Evolutionary conservation across 176 grass and related monocot genomes (phyloP).

Genomic region (Elymus sibiricus): DNA sequence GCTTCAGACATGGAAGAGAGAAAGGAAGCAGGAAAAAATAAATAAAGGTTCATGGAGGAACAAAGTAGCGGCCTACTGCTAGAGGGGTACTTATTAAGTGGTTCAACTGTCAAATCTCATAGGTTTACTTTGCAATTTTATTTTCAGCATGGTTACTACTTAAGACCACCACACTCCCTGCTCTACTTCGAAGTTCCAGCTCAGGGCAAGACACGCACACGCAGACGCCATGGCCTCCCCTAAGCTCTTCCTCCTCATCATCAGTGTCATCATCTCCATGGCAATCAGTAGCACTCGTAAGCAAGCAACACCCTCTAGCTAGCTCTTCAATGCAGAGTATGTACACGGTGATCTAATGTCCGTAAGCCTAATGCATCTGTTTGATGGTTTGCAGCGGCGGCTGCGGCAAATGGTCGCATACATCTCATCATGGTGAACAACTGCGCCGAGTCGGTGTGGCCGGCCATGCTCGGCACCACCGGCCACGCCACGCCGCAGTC

Average conservation of each 20-base stretch:
- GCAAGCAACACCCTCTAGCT: not conserved
- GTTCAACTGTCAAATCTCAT: conserved; percentile 8
- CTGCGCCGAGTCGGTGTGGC: conserved; percentile 82
- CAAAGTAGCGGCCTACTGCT: not conserved
- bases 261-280: conserved; percentile 17
- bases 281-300: not conserved
- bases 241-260: conserved; percentile 2
- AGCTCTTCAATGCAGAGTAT: not conserved
- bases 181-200: not conserved
- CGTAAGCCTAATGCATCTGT: not conserved
- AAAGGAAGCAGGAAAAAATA: not conserved
- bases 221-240: not conserved
- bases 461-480: conserved; percentile 59
- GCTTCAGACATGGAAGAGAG: not conserved
- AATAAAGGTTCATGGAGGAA: not conserved
- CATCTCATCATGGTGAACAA: conserved; percentile 97
- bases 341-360: not conserved
- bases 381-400: not conserved
- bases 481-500: conserved; percentile 62
- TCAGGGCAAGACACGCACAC: not conserved
- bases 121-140: not conserved
- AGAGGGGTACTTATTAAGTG: not conserved
- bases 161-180: not conserved
- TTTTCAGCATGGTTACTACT: not conserved
- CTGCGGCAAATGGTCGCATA: conserved; percentile 20